phyloP scores from a whole-genome alignment of 1,284 basidiomycete species.

The Ceratobasidium papillatum region DNA sequence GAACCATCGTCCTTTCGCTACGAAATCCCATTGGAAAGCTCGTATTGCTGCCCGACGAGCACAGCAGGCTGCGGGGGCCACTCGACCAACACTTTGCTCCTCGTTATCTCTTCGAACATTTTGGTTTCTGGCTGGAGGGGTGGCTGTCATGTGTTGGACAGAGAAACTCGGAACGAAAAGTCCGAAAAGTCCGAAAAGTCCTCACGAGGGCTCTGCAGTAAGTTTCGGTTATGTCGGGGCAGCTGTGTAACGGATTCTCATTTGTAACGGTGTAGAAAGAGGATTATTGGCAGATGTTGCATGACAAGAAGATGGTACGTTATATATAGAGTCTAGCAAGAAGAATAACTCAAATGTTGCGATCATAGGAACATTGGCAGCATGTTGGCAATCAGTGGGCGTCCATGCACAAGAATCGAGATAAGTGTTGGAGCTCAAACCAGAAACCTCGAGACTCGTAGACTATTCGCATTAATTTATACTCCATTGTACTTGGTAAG shows the following conservation, averaged over 20 bases:
- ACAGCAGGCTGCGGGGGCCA: neutral
- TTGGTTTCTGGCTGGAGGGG: constrained; percentile 23
- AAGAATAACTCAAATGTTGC: neutral
- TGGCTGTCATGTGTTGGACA: constrained; percentile 23
- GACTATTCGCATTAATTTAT: neutral
- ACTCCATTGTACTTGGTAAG: constrained; percentile 18
- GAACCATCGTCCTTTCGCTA: neutral
- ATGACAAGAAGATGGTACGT: constrained; percentile 12
- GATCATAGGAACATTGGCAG: neutral
- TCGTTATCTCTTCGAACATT: neutral
- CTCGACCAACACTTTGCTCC: neutral
- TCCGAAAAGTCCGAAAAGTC: no score
- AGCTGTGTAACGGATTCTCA: neutral
- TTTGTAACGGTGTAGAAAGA: neutral
- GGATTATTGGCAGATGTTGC: neutral
- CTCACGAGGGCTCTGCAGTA: neutral
- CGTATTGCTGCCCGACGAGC: neutral
- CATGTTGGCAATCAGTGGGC: constrained; percentile 10
- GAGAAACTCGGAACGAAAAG: constrained; percentile 25
- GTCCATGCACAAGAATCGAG: constrained; percentile 23
- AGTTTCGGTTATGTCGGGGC: neutral
- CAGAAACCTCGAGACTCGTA: neutral
- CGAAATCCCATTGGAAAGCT: constrained; percentile 1
- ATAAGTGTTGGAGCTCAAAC: neutral
- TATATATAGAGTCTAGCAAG: neutral